Conservation (phyloP, 1,284 basidiomycete genomes). For the Exobasidium cylindrosporum region DNA sequence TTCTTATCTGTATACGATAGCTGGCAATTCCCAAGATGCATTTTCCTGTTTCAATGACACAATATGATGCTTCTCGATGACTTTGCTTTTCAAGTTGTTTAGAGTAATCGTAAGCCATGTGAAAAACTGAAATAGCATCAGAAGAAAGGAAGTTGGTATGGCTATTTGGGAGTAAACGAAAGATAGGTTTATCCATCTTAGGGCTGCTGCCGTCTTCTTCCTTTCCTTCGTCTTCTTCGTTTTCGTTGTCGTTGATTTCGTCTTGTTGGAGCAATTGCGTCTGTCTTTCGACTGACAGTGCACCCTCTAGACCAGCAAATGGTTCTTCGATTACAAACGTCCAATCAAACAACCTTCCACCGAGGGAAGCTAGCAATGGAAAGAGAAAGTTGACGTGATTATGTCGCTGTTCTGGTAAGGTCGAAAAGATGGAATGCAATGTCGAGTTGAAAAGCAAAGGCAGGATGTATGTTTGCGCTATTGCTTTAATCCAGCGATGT, state of each 20-base stretch:
- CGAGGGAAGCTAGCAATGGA: slow-evolving; percentile 25
- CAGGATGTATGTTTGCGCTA: slow-evolving; percentile 25
- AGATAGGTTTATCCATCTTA: neutral
- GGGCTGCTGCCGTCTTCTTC: neutral
- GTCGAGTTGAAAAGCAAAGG: slow-evolving; percentile 29
- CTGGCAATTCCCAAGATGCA: neutral
- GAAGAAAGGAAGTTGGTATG: neutral
- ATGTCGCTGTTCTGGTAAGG: slow-evolving; percentile 20
- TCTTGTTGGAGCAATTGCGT: neutral
- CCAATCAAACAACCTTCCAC: slow-evolving; percentile 39
- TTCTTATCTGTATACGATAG: neutral
- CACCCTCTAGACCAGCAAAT: slow-evolving; percentile 14
- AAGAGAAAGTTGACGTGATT: slow-evolving; percentile 20
- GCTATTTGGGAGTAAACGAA: neutral
- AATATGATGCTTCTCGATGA: neutral
- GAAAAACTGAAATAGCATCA: neutral
- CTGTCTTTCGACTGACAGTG: neutral
- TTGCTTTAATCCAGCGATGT: slow-evolving; percentile 27
- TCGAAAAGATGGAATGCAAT: slow-evolving; percentile 32
- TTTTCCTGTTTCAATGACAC: neutral
- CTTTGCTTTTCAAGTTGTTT: neutral
- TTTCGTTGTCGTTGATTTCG: neutral
- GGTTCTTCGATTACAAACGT: slow-evolving; percentile 34
- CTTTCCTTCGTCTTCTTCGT: neutral
- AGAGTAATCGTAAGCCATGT: neutral